Evolutionary conservation across 2,329 filamentous ascomycete species (phyloP).

Genomic region (Fusarium nisikadoi): DNA sequence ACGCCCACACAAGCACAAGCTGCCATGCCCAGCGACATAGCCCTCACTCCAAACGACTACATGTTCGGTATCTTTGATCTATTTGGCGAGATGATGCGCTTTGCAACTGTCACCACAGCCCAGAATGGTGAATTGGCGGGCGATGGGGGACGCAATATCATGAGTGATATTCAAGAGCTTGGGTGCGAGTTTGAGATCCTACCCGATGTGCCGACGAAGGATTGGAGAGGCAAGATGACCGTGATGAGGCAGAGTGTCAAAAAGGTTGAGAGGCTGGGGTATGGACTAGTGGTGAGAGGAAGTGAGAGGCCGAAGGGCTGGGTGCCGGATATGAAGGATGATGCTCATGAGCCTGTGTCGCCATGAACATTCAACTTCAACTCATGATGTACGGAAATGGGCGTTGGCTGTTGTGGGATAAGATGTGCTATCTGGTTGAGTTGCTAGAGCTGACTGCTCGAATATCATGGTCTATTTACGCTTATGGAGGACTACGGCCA

Average conservation of each 20-base stretch:
- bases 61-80: slow-evolving; percentile 92
- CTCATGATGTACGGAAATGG: neutral
- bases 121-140: slow-evolving; percentile 69
- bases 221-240: slow-evolving; percentile 80
- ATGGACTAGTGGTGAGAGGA: slow-evolving; percentile 87
- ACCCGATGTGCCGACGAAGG: slow-evolving; percentile 65
- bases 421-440: slow-evolving; percentile 10
- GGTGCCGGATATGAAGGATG: slow-evolving; percentile 78
- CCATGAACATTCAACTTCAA: slow-evolving; percentile 28
- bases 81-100: slow-evolving; percentile 96
- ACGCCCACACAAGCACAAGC: slow-evolving; percentile 68
- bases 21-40: slow-evolving; percentile 63
- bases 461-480: neutral
- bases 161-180: slow-evolving; percentile 83
- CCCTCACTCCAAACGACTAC: slow-evolving; percentile 84
- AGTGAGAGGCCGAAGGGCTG: slow-evolving; percentile 91
- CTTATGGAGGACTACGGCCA: neutral
- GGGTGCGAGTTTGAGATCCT: slow-evolving; percentile 81
- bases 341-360: slow-evolving; percentile 46
- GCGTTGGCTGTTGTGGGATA: neutral
- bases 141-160: slow-evolving; percentile 65
- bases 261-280: slow-evolving; percentile 92
- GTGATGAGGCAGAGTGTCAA: slow-evolving; percentile 89
- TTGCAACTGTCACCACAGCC: slow-evolving; percentile 88
- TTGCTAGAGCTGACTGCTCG: slow-evolving; percentile 17